Conservation (phyloP, 306 rosid genomes). For the Vigna hirtella region DNA sequence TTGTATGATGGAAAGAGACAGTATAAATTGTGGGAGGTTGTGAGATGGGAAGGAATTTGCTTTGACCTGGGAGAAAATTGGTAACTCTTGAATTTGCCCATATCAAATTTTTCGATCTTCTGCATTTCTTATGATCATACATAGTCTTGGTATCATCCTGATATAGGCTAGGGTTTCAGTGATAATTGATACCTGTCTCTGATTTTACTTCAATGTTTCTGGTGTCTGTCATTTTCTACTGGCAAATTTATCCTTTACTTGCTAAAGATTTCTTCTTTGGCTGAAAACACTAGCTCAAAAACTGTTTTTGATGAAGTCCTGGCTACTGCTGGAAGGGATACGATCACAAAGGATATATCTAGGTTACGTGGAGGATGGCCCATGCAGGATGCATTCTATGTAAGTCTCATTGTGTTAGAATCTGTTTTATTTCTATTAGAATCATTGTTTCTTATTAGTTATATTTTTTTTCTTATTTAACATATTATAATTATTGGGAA, state of each 20-base stretch:
- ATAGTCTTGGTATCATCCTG: not conserved
- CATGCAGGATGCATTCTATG: slow-evolving; percentile 95
- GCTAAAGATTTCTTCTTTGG: slow-evolving; percentile 86
- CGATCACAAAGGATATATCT: slow-evolving; percentile 87
- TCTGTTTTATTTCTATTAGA: too few relatives aligned
- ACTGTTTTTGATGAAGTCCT: slow-evolving; percentile 89
- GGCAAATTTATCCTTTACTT: slow-evolving; percentile 60
- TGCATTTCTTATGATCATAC: too few relatives aligned
- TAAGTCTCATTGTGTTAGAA: slow-evolving; percentile 50
- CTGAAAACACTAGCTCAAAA: slow-evolving; percentile 84
- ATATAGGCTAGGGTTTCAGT: not conserved
- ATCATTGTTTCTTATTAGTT: too few relatives aligned
- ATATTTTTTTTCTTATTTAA: too few relatives aligned
- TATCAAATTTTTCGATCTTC: not conserved
- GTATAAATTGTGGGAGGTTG: not conserved
- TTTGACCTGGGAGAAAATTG: not conserved
- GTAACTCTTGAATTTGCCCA: not conserved
- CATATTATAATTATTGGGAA: too few relatives aligned
- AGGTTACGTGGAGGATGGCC: slow-evolving; percentile 99
- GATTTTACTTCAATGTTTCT: not conserved
- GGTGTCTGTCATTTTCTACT: not conserved
- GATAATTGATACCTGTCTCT: not conserved
- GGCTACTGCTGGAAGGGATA: slow-evolving; percentile 90
- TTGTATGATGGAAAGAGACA: not conserved
- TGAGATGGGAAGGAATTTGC: not conserved